Percentiles rank a stretch among this genome's conserved stretches.
Conservation (phyloP, 208 protist genomes). For the Trypanosoma boissoni region DNA sequence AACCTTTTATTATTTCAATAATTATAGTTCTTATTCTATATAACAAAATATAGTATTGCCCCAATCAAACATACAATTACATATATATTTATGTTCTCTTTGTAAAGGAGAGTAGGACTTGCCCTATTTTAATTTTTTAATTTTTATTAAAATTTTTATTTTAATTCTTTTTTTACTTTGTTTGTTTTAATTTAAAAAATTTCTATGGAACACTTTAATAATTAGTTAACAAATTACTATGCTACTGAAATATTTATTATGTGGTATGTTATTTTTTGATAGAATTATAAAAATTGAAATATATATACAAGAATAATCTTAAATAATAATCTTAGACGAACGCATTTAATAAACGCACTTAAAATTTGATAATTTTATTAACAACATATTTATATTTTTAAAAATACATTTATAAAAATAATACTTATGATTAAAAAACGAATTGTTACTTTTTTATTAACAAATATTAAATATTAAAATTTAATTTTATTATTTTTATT, state of each 20-base stretch:
- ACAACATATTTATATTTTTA: conserved; percentile 71
- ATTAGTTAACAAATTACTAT: conserved; percentile 89
- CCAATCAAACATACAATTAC: conserved; percentile 88
- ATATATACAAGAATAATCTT: conserved; percentile 79
- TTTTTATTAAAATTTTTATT: conserved; percentile 89
- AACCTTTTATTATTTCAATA: conserved; percentile 89
- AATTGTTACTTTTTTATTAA: conserved; percentile 39
- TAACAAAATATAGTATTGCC: conserved; percentile 85
- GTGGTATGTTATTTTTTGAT: conserved; percentile 28
- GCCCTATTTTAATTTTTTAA: conserved; percentile 86
- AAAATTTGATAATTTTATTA: conserved; percentile 61
- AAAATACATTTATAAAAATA: conserved; percentile 47
- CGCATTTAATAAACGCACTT: conserved; percentile 86
- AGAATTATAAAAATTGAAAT: conserved; percentile 51
- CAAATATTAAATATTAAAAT: conserved; percentile 45
- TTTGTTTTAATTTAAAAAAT: conserved; percentile 54
- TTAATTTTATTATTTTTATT: conserved; percentile 29
- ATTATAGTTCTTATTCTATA: conserved; percentile 85
- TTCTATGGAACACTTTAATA: conserved; percentile 87
- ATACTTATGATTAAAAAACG: conserved; percentile 39
- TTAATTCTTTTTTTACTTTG: conserved; percentile 72
- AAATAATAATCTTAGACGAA: conserved; percentile 74
- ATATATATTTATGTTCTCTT: conserved; percentile 70
- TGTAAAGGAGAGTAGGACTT: conserved; percentile 89
- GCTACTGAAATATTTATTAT: conserved; percentile 54